Percentiles rank a stretch among this genome's conserved stretches.
These are phyloP conservation scores for Willaertia magna DNA, from an alignment of 208 protist genomes.

Conservation along the genomic window DNA sequence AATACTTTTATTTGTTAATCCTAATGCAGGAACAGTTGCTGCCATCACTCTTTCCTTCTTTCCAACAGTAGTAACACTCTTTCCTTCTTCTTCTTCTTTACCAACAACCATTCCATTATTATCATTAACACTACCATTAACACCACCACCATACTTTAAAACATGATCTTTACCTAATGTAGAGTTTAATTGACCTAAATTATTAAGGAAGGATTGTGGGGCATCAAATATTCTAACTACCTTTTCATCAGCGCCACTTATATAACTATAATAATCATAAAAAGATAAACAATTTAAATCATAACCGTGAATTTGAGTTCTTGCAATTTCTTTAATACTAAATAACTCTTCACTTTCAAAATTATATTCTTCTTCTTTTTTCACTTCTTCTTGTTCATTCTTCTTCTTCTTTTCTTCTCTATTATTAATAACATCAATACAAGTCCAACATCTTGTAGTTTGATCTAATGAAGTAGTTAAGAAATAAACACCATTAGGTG, in stretches of 20 bases:
- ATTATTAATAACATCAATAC: conserved; percentile 6
- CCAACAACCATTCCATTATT: no score
- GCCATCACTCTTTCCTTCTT: conserved; percentile 14
- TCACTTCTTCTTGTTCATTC: neutral
- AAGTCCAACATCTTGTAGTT: conserved; percentile 34
- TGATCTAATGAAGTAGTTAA: conserved; percentile 27
- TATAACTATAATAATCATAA: conserved; percentile 25
- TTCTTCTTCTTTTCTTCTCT: neutral
- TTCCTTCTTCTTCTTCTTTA: no score
- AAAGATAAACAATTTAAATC: conserved; percentile 37
- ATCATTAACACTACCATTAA: neutral
- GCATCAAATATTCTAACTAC: conserved; percentile 22
- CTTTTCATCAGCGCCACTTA: conserved; percentile 46
- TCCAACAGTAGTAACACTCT: no score
- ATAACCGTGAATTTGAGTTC: conserved; percentile 49
- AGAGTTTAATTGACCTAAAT: neutral
- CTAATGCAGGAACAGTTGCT: conserved; percentile 39
- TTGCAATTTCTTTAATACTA: conserved; percentile 31
- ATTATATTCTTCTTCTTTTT: neutral
- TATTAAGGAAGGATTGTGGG: conserved; percentile 9
- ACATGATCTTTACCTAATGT: conserved; percentile 1
- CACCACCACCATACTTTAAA: neutral
- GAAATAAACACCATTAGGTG: conserved; percentile 2
- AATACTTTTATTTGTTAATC: conserved; percentile 44
- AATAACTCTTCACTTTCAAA: neutral